A percentile compares a stretch with the other conserved stretches of the same genome.
These are phyloP conservation scores for Pneumocystis carinii DNA, from an alignment of 1,139 yeast genomes.

Conservation along the genomic window DNA sequence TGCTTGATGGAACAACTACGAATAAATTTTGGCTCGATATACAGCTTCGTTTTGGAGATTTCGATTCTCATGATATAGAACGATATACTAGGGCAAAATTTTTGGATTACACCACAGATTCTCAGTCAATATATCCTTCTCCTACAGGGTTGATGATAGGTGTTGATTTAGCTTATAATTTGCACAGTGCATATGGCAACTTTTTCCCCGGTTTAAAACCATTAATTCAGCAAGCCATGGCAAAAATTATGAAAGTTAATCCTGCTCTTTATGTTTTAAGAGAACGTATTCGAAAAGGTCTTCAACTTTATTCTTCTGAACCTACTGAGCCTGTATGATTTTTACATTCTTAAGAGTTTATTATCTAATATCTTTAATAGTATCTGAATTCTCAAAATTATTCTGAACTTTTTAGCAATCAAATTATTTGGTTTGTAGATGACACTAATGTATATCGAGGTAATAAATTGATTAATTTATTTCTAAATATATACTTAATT, in stretches of 20 bases:
- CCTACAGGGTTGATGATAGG: constrained; percentile 88
- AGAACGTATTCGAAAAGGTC: constrained; percentile 85
- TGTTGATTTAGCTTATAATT: constrained; percentile 84
- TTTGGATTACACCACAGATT: constrained; percentile 83
- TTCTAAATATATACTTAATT: constrained; percentile 68
- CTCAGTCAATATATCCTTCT: constrained; percentile 73
- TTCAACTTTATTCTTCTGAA: constrained; percentile 84
- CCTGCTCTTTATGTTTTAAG: constrained; percentile 85
- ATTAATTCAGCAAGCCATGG: constrained; percentile 79
- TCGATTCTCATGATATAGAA: constrained; percentile 91
- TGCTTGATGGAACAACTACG: constrained; percentile 32
- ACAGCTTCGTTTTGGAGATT: constrained; percentile 90
- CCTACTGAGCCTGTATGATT: constrained; percentile 56
- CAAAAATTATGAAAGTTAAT: constrained; percentile 84
- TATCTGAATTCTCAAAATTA: constrained; percentile 78
- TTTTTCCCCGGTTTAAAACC: constrained; percentile 96
- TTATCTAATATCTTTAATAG: background rate
- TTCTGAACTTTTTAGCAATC: constrained; percentile 75
- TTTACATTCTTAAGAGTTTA: background rate
- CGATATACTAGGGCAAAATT: constrained; percentile 87
- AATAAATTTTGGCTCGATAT: constrained; percentile 90
- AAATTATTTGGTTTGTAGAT: constrained; percentile 26
- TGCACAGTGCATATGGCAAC: constrained; percentile 91
- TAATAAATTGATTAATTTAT: constrained; percentile 38
- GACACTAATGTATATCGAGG: constrained; percentile 12